Percentiles rank a stretch among this genome's conserved stretches.
phyloP scores from a whole-genome alignment of 2,329 filamentous ascomycete species.

The Epichloe typhina region DNA sequence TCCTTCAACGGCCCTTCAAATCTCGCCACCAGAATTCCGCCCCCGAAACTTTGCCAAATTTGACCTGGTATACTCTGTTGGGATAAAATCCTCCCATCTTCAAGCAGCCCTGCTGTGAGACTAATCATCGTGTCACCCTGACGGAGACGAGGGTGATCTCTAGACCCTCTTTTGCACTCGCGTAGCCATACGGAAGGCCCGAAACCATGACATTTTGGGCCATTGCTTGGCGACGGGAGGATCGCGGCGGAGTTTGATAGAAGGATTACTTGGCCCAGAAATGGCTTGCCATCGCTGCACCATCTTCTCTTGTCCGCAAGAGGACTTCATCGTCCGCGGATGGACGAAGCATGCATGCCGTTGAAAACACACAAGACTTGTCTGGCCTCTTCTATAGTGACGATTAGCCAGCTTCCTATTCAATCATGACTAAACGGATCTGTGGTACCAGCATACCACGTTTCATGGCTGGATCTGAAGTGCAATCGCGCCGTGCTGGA shows the following conservation, averaged over 20 bases:
- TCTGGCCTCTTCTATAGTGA: background rate
- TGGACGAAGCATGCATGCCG: background rate
- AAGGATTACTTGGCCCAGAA: background rate
- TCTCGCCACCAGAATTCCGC: background rate
- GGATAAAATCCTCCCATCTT: background rate
- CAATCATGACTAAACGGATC: background rate
- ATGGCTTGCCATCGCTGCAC: background rate
- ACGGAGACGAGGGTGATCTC: slow-evolving; percentile 1
- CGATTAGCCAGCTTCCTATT: background rate
- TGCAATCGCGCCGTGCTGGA: background rate
- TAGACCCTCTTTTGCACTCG: slow-evolving; percentile 3
- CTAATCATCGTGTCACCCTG: slow-evolving; percentile 3
- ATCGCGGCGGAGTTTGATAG: background rate
- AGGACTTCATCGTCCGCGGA: background rate
- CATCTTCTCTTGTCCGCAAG: background rate
- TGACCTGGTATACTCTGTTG: background rate
- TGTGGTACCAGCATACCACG: slow-evolving; percentile 3
- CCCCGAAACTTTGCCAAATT: background rate
- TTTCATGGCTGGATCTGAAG: slow-evolving; percentile 1
- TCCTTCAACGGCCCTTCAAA: background rate
- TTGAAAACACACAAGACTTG: background rate
- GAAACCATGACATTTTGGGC: slow-evolving; percentile 1
- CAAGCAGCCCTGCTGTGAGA: slow-evolving; percentile 4
- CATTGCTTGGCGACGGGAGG: background rate
- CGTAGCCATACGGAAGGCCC: slow-evolving; percentile 6